These are phyloP conservation scores for Calonectria montana DNA, from an alignment of 2,329 filamentous ascomycete species.

Conservation along the genomic window DNA sequence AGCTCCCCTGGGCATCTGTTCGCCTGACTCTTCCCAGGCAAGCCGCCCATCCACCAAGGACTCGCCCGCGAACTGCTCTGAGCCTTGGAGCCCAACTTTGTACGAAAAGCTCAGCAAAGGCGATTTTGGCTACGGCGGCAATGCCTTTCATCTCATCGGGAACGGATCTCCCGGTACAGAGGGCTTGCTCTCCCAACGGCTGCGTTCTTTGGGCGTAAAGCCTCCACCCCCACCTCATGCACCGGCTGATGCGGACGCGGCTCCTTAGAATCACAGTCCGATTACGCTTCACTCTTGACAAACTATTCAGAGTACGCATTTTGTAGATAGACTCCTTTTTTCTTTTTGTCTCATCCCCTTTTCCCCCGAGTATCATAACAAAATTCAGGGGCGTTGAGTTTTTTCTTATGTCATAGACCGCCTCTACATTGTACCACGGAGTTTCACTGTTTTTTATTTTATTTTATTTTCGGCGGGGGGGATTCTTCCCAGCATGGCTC, in stretches of 20 bases:
- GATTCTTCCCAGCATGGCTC: not conserved
- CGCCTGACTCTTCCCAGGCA: slow-evolving; percentile 43
- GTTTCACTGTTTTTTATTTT: not conserved
- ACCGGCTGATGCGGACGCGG: slow-evolving; percentile 2
- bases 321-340: slow-evolving; percentile 6
- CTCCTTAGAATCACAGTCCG: slow-evolving; percentile 9
- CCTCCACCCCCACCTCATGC: slow-evolving; percentile 25
- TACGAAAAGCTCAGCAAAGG: slow-evolving; percentile 79
- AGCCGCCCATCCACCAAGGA: slow-evolving; percentile 52
- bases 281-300: not conserved
- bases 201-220: slow-evolving; percentile 71
- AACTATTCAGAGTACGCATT: not conserved
- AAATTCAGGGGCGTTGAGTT: not conserved
- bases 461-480: not conserved
- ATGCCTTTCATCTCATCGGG: slow-evolving; percentile 55
- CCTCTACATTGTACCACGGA: not conserved
- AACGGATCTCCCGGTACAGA: slow-evolving; percentile 62
- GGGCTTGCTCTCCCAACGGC: slow-evolving; percentile 75
- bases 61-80: slow-evolving; percentile 40
- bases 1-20: slow-evolving; percentile 35
- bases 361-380: not conserved
- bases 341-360: not conserved
- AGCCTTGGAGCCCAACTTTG: slow-evolving; percentile 44
- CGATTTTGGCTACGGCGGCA: slow-evolving; percentile 71
- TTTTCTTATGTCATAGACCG: slow-evolving; percentile 16